Base-by-base conservation (phyloP, 768 basidiomycete species). In the Kwoniella mangroviensis region DNA sequence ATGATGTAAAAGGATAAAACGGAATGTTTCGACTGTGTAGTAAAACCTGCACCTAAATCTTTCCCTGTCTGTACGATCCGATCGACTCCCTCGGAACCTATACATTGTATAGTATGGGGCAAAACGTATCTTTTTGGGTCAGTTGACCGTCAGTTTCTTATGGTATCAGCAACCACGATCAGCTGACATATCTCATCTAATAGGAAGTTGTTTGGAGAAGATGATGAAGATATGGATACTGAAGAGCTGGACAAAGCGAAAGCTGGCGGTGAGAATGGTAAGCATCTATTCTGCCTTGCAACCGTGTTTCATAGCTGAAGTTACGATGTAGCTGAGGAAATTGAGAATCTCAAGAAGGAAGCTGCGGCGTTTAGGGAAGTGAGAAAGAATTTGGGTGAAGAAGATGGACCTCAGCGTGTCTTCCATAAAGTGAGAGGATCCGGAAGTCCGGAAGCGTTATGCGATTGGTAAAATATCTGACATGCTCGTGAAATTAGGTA, bases 21-120 rank as follows among this genome's bases (percentile, higher is more conserved):
- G 1, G 95, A 98, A 79, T 99, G 97, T 83, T 98, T 95, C 78
- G 95, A 98, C 79, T 99, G 97, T 75, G 87, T 92, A n/a, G 88
- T 91, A 4, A 98, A 98, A 81, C 90, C 91, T 0, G 91, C 92
- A 0, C 94, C 94, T 0, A 98, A 94, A 81, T 91, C 93, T 0
- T 98, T 93, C 80, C 95, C 97, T 0, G 95, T 98, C 11, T 99
- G 97, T 82, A 98, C 97, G 0, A 98, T 99, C 74, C 90, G 96
- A 49, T 93, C 93, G 2, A 98, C 97, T 0, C 97, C 97, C 0
- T 93, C 91, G 67, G 95, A 96, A 73, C 94, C 97, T 0, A 97
- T 98, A 61, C 97, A 99, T 78, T 99, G 96, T 79, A 98, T 99
- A 59, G 95, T 98, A 2, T 99, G 97, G 97, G 94, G 93, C 40